Evolutionary conservation across 1,139 yeast genomes (phyloP).

Genomic region (Suhomyces bribrorum): DNA sequence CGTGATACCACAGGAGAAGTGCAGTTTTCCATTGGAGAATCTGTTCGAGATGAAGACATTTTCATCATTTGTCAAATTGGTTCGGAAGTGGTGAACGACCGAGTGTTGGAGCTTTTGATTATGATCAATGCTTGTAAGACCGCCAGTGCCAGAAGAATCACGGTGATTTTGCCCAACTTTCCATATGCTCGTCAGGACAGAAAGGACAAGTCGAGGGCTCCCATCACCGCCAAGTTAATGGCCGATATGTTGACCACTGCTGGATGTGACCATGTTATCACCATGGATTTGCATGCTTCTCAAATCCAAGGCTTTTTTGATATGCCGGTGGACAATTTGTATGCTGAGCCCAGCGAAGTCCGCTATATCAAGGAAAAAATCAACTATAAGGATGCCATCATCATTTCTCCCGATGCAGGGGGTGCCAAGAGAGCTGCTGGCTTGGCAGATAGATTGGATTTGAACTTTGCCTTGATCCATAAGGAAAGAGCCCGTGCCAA

Average conservation of each 20-base stretch:
- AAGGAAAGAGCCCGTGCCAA: constrained; percentile 95
- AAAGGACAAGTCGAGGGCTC: constrained; percentile 95
- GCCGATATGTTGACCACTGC: constrained; percentile 95
- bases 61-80: constrained; percentile 86
- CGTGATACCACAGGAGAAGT: constrained; percentile 63
- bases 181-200: constrained; percentile 98
- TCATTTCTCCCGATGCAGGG: constrained; percentile 97
- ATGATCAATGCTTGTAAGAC: constrained; percentile 95
- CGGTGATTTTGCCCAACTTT: constrained; percentile 93
- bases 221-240: constrained; percentile 94
- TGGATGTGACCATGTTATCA: constrained; percentile 95
- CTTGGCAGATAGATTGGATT: constrained; percentile 86
- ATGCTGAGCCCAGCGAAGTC: constrained; percentile 93
- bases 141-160: constrained; percentile 92
- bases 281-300: constrained; percentile 96
- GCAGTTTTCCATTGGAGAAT: constrained; percentile 72
- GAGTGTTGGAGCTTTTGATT: constrained; percentile 80
- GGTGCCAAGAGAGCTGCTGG: constrained; percentile 99
- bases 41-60: constrained; percentile 95
- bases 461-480: constrained; percentile 94
- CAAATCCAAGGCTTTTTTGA: constrained; percentile 97
- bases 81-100: constrained; percentile 87
- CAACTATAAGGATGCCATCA: constrained; percentile 63
- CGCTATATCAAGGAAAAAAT: constrained; percentile 80
- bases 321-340: constrained; percentile 93